phyloP scores from a whole-genome alignment of 2,329 filamentous ascomycete species.

The Verticillium tricorpus region DNA sequence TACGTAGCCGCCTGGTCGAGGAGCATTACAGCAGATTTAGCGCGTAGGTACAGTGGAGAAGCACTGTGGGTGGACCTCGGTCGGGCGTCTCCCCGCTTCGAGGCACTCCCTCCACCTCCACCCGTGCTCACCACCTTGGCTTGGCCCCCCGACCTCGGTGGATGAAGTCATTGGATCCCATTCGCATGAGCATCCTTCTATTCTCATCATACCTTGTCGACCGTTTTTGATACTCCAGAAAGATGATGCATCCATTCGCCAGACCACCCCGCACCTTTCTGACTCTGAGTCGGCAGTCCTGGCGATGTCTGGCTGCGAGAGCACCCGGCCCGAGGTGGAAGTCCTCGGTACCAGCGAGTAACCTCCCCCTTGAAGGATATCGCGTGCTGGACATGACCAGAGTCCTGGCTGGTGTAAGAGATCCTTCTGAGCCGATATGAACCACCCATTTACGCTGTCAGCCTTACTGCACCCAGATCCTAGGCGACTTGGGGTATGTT shows the following conservation, averaged over 20 bases:
- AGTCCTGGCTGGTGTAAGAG: conserved; percentile 83
- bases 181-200: background rate
- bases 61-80: background rate
- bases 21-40: background rate
- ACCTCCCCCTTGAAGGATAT: conserved; percentile 73
- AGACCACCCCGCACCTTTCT: background rate
- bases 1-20: no score
- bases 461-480: conserved; percentile 96
- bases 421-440: no score
- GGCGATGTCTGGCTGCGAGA: background rate
- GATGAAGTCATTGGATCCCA: background rate
- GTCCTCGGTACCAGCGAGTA: conserved; percentile 21
- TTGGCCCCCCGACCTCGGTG: background rate
- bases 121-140: background rate
- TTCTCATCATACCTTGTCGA: background rate
- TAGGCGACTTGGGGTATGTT: conserved; percentile 88
- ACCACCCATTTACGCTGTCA: conserved; percentile 28
- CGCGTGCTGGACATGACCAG: conserved; percentile 94
- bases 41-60: background rate
- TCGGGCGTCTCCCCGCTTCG: background rate
- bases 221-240: background rate
- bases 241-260: background rate
- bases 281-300: background rate
- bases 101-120: background rate
- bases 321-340: conserved; percentile 11